Percentiles rank a stretch among this genome's conserved stretches.
These are phyloP conservation scores for Lachancea nothofagi DNA, from an alignment of 805 yeast genomes.

Conservation along the genomic window DNA sequence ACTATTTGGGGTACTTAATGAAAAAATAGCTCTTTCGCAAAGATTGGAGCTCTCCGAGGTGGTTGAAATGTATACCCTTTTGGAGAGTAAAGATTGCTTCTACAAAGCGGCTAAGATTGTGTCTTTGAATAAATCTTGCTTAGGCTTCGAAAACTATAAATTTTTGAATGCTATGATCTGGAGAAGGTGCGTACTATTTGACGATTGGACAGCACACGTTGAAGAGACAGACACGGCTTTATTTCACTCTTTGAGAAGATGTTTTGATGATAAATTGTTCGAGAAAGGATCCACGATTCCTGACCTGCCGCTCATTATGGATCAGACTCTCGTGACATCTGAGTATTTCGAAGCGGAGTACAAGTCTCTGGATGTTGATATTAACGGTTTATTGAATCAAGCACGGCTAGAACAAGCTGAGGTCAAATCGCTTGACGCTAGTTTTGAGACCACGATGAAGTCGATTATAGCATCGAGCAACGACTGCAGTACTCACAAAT, in stretches of 20 bases:
- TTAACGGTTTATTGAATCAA: constrained; percentile 10
- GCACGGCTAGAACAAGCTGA: constrained; percentile 18
- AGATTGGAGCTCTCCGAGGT: constrained; percentile 42
- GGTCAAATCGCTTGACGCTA: constrained; percentile 10
- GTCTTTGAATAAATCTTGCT: constrained; percentile 32
- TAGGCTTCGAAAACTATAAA: constrained; percentile 31
- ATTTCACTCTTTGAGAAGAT: constrained; percentile 40
- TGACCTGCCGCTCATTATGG: constrained; percentile 13
- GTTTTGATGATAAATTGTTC: constrained; percentile 34
- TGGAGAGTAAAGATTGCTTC: constrained; percentile 36
- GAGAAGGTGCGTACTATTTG: constrained; percentile 52
- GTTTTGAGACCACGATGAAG: constrained; percentile 29
- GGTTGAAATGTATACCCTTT: constrained; percentile 46
- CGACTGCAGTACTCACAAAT: constrained; percentile 31
- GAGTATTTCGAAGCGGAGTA: constrained; percentile 20
- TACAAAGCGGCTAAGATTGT: constrained; percentile 48
- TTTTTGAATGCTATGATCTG: constrained; percentile 41
- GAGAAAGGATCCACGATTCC: constrained; percentile 30
- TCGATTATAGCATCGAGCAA: constrained; percentile 37
- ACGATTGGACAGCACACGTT: constrained; percentile 42
- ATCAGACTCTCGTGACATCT: constrained; percentile 13
- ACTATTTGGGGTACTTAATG: constrained; percentile 23
- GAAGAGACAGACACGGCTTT: constrained; percentile 41
- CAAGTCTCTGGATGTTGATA: constrained; percentile 7
- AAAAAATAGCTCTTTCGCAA: constrained; percentile 28